Evolutionary conservation across 1,284 basidiomycete species (phyloP).

Genomic region (Termitomyces sp.): DNA sequence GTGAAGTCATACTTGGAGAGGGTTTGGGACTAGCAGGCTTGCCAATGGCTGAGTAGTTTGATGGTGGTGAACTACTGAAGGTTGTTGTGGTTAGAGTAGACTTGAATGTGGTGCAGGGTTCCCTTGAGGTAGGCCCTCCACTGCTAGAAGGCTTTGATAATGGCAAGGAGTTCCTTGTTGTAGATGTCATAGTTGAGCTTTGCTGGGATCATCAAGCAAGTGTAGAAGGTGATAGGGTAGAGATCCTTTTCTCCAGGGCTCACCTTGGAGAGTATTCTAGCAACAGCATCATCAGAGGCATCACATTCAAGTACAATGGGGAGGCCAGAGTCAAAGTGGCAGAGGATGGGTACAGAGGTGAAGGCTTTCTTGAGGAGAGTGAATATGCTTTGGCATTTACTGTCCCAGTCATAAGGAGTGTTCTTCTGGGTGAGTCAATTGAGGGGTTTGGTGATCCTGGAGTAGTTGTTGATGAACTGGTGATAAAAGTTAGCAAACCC

Average conservation of each 20-base stretch:
- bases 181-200: not conserved
- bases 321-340: no score
- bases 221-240: not conserved
- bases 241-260: not conserved
- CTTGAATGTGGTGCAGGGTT: not conserved
- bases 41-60: not conserved
- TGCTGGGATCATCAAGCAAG: not conserved
- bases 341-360: not conserved
- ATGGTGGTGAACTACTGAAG: not conserved
- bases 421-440: not conserved
- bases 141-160: not conserved
- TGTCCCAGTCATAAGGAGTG: not conserved
- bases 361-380: not conserved
- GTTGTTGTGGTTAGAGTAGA: not conserved
- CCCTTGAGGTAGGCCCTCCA: not conserved
- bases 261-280: not conserved
- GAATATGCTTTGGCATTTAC: not conserved
- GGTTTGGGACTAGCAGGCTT: not conserved
- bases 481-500: not conserved
- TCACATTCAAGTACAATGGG: not conserved
- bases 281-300: not conserved
- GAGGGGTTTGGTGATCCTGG: not conserved
- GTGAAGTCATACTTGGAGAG: no score
- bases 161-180: not conserved
- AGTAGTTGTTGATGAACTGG: not conserved